phyloP scores from a whole-genome alignment of 441 rosid species.

The Cnidoscolus chayamansa region DNA sequence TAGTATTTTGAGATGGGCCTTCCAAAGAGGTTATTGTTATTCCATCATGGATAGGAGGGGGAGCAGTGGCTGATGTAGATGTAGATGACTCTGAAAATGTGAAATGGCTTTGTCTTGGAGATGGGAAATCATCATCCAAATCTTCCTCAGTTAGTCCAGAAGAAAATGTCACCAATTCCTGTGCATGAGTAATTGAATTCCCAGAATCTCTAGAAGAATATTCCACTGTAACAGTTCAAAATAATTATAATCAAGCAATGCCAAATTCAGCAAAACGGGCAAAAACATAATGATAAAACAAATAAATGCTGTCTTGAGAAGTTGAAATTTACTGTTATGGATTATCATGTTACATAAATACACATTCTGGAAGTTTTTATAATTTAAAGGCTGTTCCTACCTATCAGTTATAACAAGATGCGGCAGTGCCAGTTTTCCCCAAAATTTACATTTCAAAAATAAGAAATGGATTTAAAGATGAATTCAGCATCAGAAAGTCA shows the following conservation, averaged over 20 bases:
- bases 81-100: conserved; percentile 46
- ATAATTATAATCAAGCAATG: conserved; percentile 7
- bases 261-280: neutral
- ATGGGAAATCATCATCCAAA: conserved; percentile 33
- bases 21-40: conserved; percentile 37
- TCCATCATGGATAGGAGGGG: conserved; percentile 32
- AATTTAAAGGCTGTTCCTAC: too few species aligned
- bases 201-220: conserved; percentile 45
- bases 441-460: too few species aligned
- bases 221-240: conserved; percentile 45
- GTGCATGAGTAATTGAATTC: conserved; percentile 37
- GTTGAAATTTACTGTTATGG: neutral
- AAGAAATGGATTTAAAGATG: too few species aligned
- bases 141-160: conserved; percentile 35
- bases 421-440: too few species aligned
- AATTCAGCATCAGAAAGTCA: too few species aligned
- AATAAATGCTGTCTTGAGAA: neutral
- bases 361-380: too few species aligned
- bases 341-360: too few species aligned
- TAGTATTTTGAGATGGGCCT: conserved; percentile 36
- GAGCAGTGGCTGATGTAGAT: conserved; percentile 32
- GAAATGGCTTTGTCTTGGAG: conserved; percentile 39
- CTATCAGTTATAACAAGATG: too few species aligned
- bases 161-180: conserved; percentile 50
- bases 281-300: neutral